These are phyloP conservation scores for Nicotiana rustica DNA, from an alignment of 305 asterid species.

Conservation along the genomic window DNA sequence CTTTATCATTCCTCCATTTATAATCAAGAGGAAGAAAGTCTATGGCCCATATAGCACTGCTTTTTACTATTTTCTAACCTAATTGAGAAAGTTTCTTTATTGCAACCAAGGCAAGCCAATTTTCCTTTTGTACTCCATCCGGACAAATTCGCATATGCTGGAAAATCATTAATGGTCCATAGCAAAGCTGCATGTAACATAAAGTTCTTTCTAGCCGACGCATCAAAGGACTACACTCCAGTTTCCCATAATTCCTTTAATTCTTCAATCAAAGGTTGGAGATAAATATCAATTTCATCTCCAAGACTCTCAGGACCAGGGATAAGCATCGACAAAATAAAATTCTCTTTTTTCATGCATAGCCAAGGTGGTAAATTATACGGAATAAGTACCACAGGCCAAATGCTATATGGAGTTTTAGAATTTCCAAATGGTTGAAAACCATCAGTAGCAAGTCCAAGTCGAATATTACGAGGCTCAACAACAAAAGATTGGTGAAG, in stretches of 20 bases:
- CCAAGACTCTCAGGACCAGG: neutral
- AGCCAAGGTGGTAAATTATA: neutral
- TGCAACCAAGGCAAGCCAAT: slow-evolving; percentile 20
- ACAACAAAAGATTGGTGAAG: neutral
- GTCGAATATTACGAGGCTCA: slow-evolving; percentile 18
- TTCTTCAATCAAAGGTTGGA: neutral
- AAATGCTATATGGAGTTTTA: neutral
- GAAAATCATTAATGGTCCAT: no score
- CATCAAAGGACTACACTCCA: no score
- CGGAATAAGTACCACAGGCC: no score
- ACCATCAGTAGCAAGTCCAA: slow-evolving; percentile 12
- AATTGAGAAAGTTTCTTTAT: neutral
- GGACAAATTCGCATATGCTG: no score
- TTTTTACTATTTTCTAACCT: neutral
- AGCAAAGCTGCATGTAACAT: no score
- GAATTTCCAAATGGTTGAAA: slow-evolving; percentile 29
- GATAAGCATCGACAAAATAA: neutral
- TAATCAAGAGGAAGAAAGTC: neutral
- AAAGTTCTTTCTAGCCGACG: no score
- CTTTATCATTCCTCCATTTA: slow-evolving; percentile 12
- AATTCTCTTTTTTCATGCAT: neutral
- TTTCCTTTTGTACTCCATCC: slow-evolving; percentile 33
- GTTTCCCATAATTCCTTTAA: slow-evolving; percentile 5
- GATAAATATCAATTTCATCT: no score
- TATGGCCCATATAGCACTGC: slow-evolving; percentile 33